Base-by-base conservation (phyloP, 495 filamentous ascomycete species). In the Neurospora sp. region DNA sequence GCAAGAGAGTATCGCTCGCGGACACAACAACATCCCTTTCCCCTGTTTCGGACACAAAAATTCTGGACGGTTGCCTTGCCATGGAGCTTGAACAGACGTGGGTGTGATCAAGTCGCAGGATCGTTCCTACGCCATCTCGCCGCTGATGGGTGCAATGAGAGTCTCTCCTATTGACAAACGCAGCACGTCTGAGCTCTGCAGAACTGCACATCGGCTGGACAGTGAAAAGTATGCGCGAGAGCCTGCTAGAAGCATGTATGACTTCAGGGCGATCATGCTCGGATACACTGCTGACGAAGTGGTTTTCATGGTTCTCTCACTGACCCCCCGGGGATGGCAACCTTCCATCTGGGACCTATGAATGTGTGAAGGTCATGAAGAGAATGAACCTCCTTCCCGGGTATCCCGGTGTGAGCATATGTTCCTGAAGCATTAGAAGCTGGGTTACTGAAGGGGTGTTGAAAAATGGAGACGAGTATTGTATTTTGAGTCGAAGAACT, bases 21-120 rank as follows among this genome's bases (percentile, higher is more conserved):
- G 69, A 61, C 44, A 83, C 78, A 70, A 88, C 89, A 11, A 86
- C 91, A 82, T 35, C 27, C 27, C 27, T 31, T 42, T 42, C 40
- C 40, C 40, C 40, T 42, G 40, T 16, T 42, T 42, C 40, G 14
- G 14, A 42, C 40, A 42, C 40, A 42, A 42, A 42, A 42, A 42
- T 7, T 42, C 5, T 18, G 40, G 40, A 16, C 14, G 5, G 14
- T 42, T 42, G 40, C 14, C 5, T 42, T 42, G 5, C 14, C 14
- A 14, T 7, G 40, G 40, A 16, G 40, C 40, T 42, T 42, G 14
- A 41, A 42, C 40, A 42, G 40, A 42, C 5, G 40, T 7, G 40
- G 40, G 40, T 42, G 40, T 18, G 40, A 5, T 42, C 5, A 42
- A 42, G 40, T 42, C 40, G 2, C 40, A 42, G 14, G 14, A 42